Percentiles rank a stretch among this genome's conserved stretches.
Conservation (phyloP, 2,329 filamentous ascomycete genomes). For the Cordyceps pruinosa region DNA sequence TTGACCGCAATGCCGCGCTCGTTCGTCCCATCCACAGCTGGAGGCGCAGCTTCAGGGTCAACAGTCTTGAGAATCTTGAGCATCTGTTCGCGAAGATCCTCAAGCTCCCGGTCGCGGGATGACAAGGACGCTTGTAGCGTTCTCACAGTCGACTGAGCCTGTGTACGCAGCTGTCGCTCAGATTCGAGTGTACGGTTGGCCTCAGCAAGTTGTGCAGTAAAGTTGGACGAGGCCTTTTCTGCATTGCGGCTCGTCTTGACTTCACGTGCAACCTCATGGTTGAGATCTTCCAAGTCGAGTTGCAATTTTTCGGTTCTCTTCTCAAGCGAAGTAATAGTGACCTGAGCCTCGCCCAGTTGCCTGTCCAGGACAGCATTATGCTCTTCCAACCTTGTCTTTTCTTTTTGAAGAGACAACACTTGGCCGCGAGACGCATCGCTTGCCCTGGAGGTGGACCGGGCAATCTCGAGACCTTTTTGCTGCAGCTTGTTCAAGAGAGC, state of each 20-base stretch:
- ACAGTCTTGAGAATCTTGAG: conserved; percentile 80
- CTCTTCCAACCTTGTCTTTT: conserved; percentile 78
- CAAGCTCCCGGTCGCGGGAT: conserved; percentile 70
- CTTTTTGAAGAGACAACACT: conserved; percentile 67
- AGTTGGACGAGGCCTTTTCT: conserved; percentile 76
- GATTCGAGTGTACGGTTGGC: conserved; percentile 85
- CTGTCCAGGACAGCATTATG: conserved; percentile 73
- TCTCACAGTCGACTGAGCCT: conserved; percentile 79
- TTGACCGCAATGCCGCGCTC: conserved; percentile 65
- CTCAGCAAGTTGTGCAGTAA: conserved; percentile 78
- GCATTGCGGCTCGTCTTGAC: conserved; percentile 85
- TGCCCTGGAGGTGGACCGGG: conserved; percentile 77
- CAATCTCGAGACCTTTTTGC: conserved; percentile 94
- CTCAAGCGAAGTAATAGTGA: conserved; percentile 75
- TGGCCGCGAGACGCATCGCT: conserved; percentile 77
- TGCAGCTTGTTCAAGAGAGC: conserved; percentile 94
- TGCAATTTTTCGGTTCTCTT: conserved; percentile 93
- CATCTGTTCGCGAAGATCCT: conserved; percentile 72
- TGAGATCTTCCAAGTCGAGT: conserved; percentile 82
- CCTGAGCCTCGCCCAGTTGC: conserved; percentile 78
- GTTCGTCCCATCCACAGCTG: conserved; percentile 49
- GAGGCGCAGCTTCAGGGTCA: conserved; percentile 65
- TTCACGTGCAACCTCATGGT: conserved; percentile 84
- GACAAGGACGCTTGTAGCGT: conserved; percentile 75
- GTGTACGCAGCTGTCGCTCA: conserved; percentile 75